These are phyloP conservation scores for Malassezia pachydermatis DNA, from an alignment of 1,284 basidiomycete species.

Conservation along the genomic window DNA sequence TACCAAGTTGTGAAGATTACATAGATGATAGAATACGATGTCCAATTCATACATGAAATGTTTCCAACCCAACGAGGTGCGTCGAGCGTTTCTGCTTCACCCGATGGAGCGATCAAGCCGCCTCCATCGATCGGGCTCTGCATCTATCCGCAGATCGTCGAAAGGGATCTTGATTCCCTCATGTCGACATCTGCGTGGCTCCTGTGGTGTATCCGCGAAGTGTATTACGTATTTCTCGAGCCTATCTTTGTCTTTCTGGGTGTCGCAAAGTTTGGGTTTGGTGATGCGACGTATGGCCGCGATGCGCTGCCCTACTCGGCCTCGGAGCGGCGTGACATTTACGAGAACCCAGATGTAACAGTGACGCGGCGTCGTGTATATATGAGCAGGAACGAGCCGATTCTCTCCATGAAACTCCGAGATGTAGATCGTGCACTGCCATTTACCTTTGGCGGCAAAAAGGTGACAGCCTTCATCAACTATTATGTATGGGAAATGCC, in stretches of 20 bases:
- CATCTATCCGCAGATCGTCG: no score
- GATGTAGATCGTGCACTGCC: conserved; percentile 11
- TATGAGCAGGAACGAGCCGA: conserved; percentile 20
- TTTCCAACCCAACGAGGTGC: no score
- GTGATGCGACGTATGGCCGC: conserved; percentile 42
- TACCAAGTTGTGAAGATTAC: conserved; percentile 5
- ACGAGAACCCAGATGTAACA: conserved; percentile 36
- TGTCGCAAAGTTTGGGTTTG: conserved; percentile 25
- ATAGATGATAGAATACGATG: not conserved
- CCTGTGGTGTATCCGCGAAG: not conserved
- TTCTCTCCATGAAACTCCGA: conserved; percentile 22
- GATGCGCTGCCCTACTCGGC: conserved; percentile 26
- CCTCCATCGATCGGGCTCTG: not conserved
- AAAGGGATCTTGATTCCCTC: no score
- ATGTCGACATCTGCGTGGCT: no score
- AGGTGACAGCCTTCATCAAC: conserved; percentile 24
- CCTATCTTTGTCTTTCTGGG: conserved; percentile 36
- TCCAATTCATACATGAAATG: no score
- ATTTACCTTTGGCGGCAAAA: conserved; percentile 7
- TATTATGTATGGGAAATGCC: conserved; percentile 40
- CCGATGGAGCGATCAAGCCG: not conserved
- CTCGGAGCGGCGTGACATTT: conserved; percentile 32
- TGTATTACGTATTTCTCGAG: conserved; percentile 35
- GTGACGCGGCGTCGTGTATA: conserved; percentile 28
- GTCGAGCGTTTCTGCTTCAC: no score